phyloP scores from a whole-genome alignment of 1,139 yeast genomes.

The Candida pseudoviswanathii region DNA sequence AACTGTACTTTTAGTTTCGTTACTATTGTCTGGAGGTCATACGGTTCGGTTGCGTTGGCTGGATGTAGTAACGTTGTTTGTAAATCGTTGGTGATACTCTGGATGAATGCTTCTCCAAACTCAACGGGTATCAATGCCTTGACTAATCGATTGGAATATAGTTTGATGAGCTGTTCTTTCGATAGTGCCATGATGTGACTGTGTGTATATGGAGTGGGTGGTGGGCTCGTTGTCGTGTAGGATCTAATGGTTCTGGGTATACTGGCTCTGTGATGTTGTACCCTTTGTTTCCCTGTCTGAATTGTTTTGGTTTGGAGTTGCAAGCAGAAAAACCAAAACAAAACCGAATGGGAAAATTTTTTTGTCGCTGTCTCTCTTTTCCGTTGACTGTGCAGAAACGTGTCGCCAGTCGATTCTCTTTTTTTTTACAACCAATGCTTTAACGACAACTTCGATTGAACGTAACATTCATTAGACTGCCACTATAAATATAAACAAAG shows the following conservation, averaged over 20 bases:
- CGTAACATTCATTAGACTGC: too few relatives aligned
- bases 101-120: conserved; percentile 40
- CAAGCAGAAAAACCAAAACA: background rate
- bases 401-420: too few relatives aligned
- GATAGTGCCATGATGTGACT: conserved; percentile 32
- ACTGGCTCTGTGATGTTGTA: too few relatives aligned
- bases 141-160: conserved; percentile 41
- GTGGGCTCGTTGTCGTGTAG: too few relatives aligned
- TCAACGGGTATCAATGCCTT: conserved; percentile 42
- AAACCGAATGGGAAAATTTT: too few relatives aligned
- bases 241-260: too few relatives aligned
- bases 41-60: conserved; percentile 10
- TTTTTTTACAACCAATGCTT: too few relatives aligned
- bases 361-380: too few relatives aligned
- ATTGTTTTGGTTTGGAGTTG: background rate
- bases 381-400: too few relatives aligned
- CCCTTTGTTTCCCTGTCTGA: background rate
- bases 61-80: conserved; percentile 17
- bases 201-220: too few relatives aligned
- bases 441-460: too few relatives aligned
- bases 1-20: conserved; percentile 30
- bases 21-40: conserved; percentile 21
- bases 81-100: conserved; percentile 36
- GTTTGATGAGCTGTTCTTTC: conserved; percentile 34
- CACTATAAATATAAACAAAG: background rate